Base-by-base conservation (phyloP, 2,329 filamentous ascomycete species). In the Calonectria pseudoturangicola region DNA sequence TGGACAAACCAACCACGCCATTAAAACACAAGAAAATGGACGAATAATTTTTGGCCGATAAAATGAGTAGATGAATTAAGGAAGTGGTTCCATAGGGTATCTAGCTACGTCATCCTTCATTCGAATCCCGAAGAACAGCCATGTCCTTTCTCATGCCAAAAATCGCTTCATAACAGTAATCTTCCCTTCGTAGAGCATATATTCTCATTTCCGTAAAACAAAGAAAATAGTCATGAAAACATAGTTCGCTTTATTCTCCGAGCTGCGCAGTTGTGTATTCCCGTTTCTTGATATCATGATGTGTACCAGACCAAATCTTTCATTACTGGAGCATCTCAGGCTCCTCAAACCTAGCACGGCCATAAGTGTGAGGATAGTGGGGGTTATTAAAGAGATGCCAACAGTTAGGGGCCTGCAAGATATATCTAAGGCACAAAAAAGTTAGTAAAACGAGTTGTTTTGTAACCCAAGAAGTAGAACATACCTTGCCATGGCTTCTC, bases 401-500 rank as follows among this genome's bases (percentile, higher is more conserved):
- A 82, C 92, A 94, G 79, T 93, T 93, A 6, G 93, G 93, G 13
- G 92, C 91, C 82, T 94, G 92, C 30, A 95, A 85, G 68, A 95
- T 94, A 79, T 95, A 95, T 79, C 89, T 90, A 66, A 9, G 56
- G 3, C 13, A 21, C 18, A 33, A 8, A 15, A 3, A 15, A 47
- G 72, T 79, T 25, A 74, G 73, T 66, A 68, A 58, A 41, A 74
- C 25, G 12, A 71, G 51, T 2, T 25, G 36, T 6, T 12, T 45
- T 5, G 28, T 6, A 1, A 62, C 16, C 2, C 30, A 18, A 3
- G 9, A 33, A 18, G 16, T 18, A 47, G 41, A 47, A 91, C 91
- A 81, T 92, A 95, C 89, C 95, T 92, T 79, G 95, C 95, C 97
- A 99, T 99, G 15, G 96, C 96, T 85, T 98, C 96, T 76, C 97